A percentile compares a stretch with the other conserved stretches of the same genome.
Conservation (phyloP, 129 eudicot species). For the Mikania micrantha region DNA sequence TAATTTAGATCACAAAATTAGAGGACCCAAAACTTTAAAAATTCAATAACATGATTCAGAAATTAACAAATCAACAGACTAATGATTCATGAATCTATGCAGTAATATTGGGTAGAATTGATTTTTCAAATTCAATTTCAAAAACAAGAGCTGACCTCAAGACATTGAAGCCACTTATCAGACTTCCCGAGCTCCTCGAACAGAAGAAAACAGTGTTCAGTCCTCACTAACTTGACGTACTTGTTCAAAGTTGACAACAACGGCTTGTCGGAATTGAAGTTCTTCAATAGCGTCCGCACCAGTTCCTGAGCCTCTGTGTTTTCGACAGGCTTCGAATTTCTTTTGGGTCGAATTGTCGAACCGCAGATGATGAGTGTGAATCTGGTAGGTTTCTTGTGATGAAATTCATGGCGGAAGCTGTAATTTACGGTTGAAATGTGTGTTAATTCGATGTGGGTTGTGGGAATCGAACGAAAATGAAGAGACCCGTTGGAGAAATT, state of each 20-base stretch:
- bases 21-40: not conserved
- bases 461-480: slow-evolving; percentile 16
- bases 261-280: slow-evolving; percentile 32
- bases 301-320: slow-evolving; percentile 27
- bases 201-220: slow-evolving; percentile 84
- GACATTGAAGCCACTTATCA: slow-evolving; percentile 87
- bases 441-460: slow-evolving; percentile 20
- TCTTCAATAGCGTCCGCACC: slow-evolving; percentile 14
- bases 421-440: slow-evolving; percentile 14
- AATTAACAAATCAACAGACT: not conserved
- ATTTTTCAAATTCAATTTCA: not conserved
- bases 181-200: slow-evolving; percentile 86
- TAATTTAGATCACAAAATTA: not conserved
- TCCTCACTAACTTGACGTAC: slow-evolving; percentile 66
- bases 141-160: not conserved
- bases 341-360: slow-evolving; percentile 22
- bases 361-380: slow-evolving; percentile 9
- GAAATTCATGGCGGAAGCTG: slow-evolving; percentile 4
- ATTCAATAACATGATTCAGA: not conserved
- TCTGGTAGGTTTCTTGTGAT: slow-evolving; percentile 8
- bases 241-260: slow-evolving; percentile 50
- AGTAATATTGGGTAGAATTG: not conserved
- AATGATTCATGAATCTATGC: not conserved
- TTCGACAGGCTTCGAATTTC: slow-evolving; percentile 16
- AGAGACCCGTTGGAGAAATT: slow-evolving; percentile 23